Percentiles rank a stretch among this genome's conserved stretches.
These are phyloP conservation scores for Ceratobasidium theobromae DNA, from an alignment of 1,284 basidiomycete species.

Conservation along the genomic window DNA sequence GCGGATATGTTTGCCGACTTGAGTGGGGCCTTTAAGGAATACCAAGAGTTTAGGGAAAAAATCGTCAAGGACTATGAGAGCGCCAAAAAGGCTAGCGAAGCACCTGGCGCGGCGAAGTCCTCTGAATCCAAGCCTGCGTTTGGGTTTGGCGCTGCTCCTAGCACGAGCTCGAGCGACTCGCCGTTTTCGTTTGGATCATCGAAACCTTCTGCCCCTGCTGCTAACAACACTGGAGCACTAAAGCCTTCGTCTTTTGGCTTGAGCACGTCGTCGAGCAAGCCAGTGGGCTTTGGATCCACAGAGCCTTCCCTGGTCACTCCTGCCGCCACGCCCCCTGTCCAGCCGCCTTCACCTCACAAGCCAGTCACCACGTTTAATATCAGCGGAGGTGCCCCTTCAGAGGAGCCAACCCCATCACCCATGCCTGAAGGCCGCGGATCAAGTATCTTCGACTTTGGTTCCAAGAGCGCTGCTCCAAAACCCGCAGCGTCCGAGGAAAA, in stretches of 20 bases:
- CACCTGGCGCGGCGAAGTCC: neutral
- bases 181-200: conserved; percentile 13
- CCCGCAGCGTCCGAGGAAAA: conserved; percentile 6
- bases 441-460: conserved; percentile 5
- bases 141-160: conserved; percentile 5
- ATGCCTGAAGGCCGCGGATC: conserved; percentile 10
- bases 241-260: conserved; percentile 3
- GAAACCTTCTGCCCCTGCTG: neutral
- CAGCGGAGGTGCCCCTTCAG: neutral
- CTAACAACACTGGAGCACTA: neutral
- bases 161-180: neutral
- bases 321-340: conserved; percentile 2
- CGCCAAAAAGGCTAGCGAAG: conserved; percentile 1
- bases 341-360: conserved; percentile 15
- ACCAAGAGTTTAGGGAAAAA: conserved; percentile 31
- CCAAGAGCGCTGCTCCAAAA: neutral
- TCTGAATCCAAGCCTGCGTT: conserved; percentile 7
- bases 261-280: conserved; percentile 1
- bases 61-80: conserved; percentile 32
- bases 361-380: conserved; percentile 26
- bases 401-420: conserved; percentile 14
- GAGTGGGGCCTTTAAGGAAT: conserved; percentile 23
- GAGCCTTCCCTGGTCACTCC: conserved; percentile 12
- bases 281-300: conserved; percentile 3
- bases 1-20: conserved; percentile 34